Base-by-base conservation (phyloP, 176 grass and related monocot genomes). In the Aegilops tauschii region DNA sequence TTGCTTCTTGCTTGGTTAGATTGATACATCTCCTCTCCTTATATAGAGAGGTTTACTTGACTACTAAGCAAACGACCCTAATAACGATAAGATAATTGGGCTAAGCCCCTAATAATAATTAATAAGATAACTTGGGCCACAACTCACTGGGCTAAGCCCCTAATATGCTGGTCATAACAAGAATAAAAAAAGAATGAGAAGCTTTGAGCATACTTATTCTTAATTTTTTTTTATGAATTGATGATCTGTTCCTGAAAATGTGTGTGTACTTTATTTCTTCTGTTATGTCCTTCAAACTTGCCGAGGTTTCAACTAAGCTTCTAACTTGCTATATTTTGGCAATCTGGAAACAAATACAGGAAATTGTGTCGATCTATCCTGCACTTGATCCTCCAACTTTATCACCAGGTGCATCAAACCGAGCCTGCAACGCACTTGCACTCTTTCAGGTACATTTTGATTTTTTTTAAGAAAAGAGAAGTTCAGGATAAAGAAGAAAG, bases 311-410 rank as follows among this genome's bases (percentile, higher is more conserved):
- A 52, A 52, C 49, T 52, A 9, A 63, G 8, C 12, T 84, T 80
- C 23, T 88, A 56, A 81, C 31, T 14, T 77, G 5, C 4, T 77
- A 31, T 77, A 37, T 80, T 69, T 80, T 52, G 32, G 28, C 21
- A 78, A 88, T 52, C 31, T 86, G 86, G 39, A 28, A 81, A 79
- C 14, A 64, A 78, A 49, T 73, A 35, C 87, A 99, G 94, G 97
- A 99, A 73, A 99, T 99, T 18, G 90, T 99, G 54, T 96, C 94
- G 31, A 96, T 96, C 80, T 99, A 99, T 76, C 94, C 92, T 71
- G 87, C 92, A 79, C 94, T 99, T 87, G 94, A 94, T 36, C 94
- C 94, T 37, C 94, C 97, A 58, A 99, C 97, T 66, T 79, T 99
- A 36, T 93, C 92, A n/a, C 92, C 85, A 47, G 91, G 76, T 44